phyloP scores from a whole-genome alignment of 225 moss, liverwort and hornwort species.

The Bryum argenteum region DNA sequence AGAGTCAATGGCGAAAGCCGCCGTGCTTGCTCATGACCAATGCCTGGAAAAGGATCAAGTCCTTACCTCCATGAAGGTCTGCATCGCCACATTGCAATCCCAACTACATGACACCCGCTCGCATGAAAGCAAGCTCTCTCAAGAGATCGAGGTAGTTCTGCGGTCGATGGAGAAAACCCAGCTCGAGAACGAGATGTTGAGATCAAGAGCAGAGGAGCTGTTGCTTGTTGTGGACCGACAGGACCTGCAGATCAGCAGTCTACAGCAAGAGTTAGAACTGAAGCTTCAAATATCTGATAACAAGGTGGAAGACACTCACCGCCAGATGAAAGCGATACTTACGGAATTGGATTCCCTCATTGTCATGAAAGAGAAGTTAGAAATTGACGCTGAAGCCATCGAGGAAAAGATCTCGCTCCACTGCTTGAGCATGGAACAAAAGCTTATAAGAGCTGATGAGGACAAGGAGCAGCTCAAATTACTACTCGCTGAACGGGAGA shows the following conservation, averaged over 20 bases:
- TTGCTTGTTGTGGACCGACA: slow-evolving; percentile 20
- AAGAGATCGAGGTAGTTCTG: slow-evolving; percentile 36
- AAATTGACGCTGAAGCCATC: slow-evolving; percentile 33
- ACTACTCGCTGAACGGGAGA: slow-evolving; percentile 36
- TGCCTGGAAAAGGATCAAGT: slow-evolving; percentile 38
- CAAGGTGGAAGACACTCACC: slow-evolving; percentile 35
- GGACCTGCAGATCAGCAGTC: slow-evolving; percentile 28
- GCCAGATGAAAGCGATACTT: slow-evolving; percentile 36
- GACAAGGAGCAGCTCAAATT: slow-evolving; percentile 36
- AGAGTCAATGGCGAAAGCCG: slow-evolving; percentile 29
- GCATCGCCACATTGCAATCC: slow-evolving; percentile 35
- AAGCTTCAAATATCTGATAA: slow-evolving; percentile 36
- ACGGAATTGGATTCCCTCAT: slow-evolving; percentile 34
- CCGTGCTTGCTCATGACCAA: slow-evolving; percentile 26
- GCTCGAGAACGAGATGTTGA: slow-evolving; percentile 31
- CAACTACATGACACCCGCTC: slow-evolving; percentile 37
- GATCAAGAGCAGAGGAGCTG: slow-evolving; percentile 32
- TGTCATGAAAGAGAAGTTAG: slow-evolving; percentile 35
- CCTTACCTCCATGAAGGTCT: slow-evolving; percentile 29
- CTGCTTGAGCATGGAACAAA: slow-evolving; percentile 37
- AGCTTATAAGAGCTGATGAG: slow-evolving; percentile 27
- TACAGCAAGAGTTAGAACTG: slow-evolving; percentile 26
- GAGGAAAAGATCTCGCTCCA: slow-evolving; percentile 28
- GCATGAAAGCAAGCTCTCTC: slow-evolving; percentile 35
- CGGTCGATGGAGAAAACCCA: slow-evolving; percentile 26